Conservation (phyloP, 805 yeast genomes). For the Candida caryicola region DNA sequence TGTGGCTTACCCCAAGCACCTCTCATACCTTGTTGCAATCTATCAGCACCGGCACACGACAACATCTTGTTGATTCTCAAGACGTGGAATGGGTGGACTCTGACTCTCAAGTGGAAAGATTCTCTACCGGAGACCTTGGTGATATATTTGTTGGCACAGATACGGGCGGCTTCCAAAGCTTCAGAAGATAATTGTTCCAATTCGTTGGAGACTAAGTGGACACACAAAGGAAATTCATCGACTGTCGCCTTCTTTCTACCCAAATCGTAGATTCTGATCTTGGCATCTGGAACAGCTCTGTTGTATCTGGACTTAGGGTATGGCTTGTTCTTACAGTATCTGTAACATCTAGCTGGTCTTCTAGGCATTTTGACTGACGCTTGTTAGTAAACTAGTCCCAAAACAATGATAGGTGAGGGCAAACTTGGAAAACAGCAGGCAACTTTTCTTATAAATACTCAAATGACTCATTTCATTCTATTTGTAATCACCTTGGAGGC, state of each 20-base stretch:
- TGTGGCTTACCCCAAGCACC: slow-evolving; percentile 99
- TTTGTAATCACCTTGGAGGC: too few relatives aligned
- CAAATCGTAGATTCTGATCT: slow-evolving; percentile 98
- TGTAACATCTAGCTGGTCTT: slow-evolving; percentile 99
- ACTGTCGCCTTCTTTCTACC: slow-evolving; percentile 99
- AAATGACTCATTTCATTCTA: too few relatives aligned
- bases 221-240: slow-evolving; percentile 99
- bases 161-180: slow-evolving; percentile 99
- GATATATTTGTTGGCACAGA: slow-evolving; percentile 99
- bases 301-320: slow-evolving; percentile 99
- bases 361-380: slow-evolving; percentile 84
- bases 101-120: slow-evolving; percentile 98
- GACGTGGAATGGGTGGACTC: slow-evolving; percentile 99
- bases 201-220: slow-evolving; percentile 99
- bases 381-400: slow-evolving; percentile 21
- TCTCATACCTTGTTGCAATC: slow-evolving; percentile 99
- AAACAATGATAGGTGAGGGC: too few relatives aligned
- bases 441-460: too few relatives aligned
- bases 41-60: slow-evolving; percentile 99
- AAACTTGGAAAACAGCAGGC: too few relatives aligned
- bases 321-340: slow-evolving; percentile 99
- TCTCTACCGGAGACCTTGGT: slow-evolving; percentile 98
- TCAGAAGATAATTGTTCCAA: slow-evolving; percentile 98
- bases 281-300: slow-evolving; percentile 99
- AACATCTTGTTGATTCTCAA: slow-evolving; percentile 99